Conservation (phyloP, 306 rosid species). For the Begonia loranthoides region DNA sequence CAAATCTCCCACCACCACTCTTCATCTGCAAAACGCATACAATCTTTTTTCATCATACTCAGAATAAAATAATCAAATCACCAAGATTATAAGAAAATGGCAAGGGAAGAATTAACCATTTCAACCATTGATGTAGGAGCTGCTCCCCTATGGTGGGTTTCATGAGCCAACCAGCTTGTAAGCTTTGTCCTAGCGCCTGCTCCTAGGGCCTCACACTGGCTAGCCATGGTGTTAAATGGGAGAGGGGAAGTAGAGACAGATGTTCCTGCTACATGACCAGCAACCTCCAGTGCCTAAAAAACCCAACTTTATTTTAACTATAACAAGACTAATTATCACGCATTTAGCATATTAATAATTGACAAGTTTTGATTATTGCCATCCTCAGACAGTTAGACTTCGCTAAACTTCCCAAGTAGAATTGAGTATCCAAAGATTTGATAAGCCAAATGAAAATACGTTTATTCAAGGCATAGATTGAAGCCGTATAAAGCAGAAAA, state of each 20-base stretch:
- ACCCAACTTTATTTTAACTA: not conserved
- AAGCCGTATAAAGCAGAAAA: not conserved
- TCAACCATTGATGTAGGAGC: constrained; percentile 30
- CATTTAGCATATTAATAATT: not conserved
- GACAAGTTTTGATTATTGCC: not conserved
- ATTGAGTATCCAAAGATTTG: no score
- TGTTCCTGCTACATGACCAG: constrained; percentile 89
- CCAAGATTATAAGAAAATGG: no score
- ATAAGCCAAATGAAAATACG: not conserved
- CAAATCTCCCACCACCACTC: constrained; percentile 20
- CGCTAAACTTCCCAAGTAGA: no score
- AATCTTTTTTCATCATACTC: not conserved
- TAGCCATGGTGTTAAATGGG: constrained; percentile 86
- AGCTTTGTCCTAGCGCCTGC: constrained; percentile 79
- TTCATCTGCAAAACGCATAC: constrained; percentile 22
- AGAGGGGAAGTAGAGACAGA: constrained; percentile 69
- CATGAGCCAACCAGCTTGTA: constrained; percentile 78
- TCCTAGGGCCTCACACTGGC: constrained; percentile 92
- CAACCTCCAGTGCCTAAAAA: constrained; percentile 85
- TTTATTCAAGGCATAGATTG: not conserved
- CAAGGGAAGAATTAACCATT: constrained; percentile 25
- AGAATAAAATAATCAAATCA: no score
- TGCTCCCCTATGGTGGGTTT: constrained; percentile 32
- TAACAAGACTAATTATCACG: not conserved
- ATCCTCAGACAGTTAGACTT: not conserved